Percentiles rank a stretch among this genome's conserved stretches.
phyloP scores from a whole-genome alignment of 2,329 filamentous ascomycete genomes.

The Myriosclerotinia scirpicola region DNA sequence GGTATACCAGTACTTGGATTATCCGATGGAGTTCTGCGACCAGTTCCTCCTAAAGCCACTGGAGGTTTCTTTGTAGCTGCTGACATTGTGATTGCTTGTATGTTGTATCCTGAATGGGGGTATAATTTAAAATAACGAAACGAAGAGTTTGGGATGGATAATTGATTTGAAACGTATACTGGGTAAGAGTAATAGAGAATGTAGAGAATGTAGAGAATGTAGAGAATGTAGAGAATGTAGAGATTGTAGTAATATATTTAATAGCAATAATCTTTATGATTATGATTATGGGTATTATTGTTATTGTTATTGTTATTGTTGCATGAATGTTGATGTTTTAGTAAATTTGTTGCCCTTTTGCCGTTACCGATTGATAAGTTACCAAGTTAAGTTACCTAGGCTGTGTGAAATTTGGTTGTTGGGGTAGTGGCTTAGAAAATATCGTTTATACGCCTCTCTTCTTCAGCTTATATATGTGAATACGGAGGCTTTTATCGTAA shows the following conservation, averaged over 20 bases:
- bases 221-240: not conserved
- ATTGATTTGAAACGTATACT: conserved; percentile 2
- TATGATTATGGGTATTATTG: not conserved
- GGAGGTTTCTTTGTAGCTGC: conserved; percentile 46
- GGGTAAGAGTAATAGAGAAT: not conserved
- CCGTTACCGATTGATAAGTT: not conserved
- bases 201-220: too few relatives aligned
- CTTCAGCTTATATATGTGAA: too few relatives aligned
- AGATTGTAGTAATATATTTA: not conserved
- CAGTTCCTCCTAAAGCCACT: conserved; percentile 26
- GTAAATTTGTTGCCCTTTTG: not conserved
- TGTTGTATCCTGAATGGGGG: conserved; percentile 2
- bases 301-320: not conserved
- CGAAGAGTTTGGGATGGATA: conserved; percentile 1
- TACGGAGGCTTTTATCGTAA: too few relatives aligned
- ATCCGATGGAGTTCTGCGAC: conserved; percentile 38
- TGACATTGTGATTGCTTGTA: conserved; percentile 42
- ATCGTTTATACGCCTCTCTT: too few relatives aligned
- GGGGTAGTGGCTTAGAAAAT: not conserved
- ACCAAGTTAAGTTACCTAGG: not conserved
- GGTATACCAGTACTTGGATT: conserved; percentile 25
- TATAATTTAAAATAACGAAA: conserved; percentile 4
- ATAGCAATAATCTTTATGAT: not conserved
- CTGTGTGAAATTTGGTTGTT: not conserved
- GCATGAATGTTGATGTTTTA: conserved; percentile 5